Evolutionary conservation across 2,329 filamentous ascomycete species (phyloP).

Genomic region (Claviceps fusiformis): DNA sequence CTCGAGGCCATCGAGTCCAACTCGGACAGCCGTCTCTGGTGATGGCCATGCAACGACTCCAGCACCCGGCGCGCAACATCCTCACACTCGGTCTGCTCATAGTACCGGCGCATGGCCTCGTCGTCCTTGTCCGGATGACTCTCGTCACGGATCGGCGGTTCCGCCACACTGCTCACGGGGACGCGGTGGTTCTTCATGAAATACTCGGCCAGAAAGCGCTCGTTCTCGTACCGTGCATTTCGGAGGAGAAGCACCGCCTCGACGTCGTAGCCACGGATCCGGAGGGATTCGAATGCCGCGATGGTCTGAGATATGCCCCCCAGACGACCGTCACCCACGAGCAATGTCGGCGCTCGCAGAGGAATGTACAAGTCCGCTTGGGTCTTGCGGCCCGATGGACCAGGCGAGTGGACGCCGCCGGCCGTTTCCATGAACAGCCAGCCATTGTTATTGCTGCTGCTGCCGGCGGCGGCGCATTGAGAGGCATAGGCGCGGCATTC

Average conservation of each 20-base stretch:
- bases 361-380: conserved; percentile 69
- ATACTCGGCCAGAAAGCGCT: conserved; percentile 52
- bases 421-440: conserved; percentile 68
- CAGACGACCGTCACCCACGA: conserved; percentile 61
- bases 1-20: conserved; percentile 47
- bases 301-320: conserved; percentile 74
- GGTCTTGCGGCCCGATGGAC: conserved; percentile 53
- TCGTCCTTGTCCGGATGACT: conserved; percentile 32
- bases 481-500: conserved; percentile 25
- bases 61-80: conserved; percentile 31
- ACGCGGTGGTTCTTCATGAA: conserved; percentile 48
- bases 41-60: conserved; percentile 35
- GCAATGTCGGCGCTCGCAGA: conserved; percentile 56
- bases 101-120: conserved; percentile 50
- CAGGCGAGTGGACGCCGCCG: conserved; percentile 68
- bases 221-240: conserved; percentile 52
- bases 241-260: conserved; percentile 56
- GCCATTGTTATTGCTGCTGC: conserved; percentile 32
- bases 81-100: conserved; percentile 31
- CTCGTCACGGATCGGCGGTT: conserved; percentile 39
- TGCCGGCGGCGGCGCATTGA: conserved; percentile 27
- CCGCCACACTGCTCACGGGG: conserved; percentile 39
- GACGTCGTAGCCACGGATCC: conserved; percentile 66
- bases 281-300: conserved; percentile 64
- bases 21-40: conserved; percentile 40